These are phyloP conservation scores for Metschnikowia continentalis DNA, from an alignment of 805 yeast genomes.

Conservation along the genomic window DNA sequence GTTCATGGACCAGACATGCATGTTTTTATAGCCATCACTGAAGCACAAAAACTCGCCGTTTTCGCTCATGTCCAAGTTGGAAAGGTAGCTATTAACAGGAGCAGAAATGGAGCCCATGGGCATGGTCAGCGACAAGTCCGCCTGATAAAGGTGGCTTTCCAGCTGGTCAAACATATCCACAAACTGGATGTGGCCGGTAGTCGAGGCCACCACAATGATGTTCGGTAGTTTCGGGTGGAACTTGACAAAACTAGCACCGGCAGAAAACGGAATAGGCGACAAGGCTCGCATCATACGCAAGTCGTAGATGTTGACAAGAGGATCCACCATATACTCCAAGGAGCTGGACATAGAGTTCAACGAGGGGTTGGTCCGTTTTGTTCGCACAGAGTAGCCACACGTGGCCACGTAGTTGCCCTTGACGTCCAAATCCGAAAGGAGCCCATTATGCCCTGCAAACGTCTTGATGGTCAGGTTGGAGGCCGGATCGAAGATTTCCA, in stretches of 20 bases:
- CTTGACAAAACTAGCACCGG: constrained; percentile 81
- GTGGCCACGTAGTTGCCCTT: constrained; percentile 67
- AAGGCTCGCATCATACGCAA: constrained; percentile 63
- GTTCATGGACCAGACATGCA: constrained; percentile 65
- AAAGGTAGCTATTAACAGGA: constrained; percentile 27
- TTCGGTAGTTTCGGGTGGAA: constrained; percentile 86
- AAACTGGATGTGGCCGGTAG: constrained; percentile 78
- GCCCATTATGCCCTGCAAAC: constrained; percentile 57
- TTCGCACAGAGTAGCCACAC: constrained; percentile 73
- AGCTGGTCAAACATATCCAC: constrained; percentile 81
- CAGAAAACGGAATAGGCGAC: constrained; percentile 81
- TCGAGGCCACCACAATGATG: constrained; percentile 68
- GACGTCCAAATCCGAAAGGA: constrained; percentile 60
- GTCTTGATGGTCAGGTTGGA: constrained; percentile 45
- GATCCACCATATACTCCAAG: constrained; percentile 50
- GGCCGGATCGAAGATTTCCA: constrained; percentile 62
- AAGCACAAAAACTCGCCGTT: constrained; percentile 77
- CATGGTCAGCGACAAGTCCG: constrained; percentile 38
- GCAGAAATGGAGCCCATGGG: constrained; percentile 6
- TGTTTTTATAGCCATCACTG: constrained; percentile 55
- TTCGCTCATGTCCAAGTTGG: constrained; percentile 52
- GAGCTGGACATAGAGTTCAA: constrained; percentile 6
- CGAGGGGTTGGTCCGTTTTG: constrained; percentile 38
- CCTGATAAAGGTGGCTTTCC: constrained; percentile 60
- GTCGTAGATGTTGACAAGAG: constrained; percentile 80